Percentiles rank a stretch among this genome's conserved stretches.
These are phyloP conservation scores for Cafeteria roenbergensis DNA, from an alignment of 108 stramenopile species.

Conservation along the genomic window DNA sequence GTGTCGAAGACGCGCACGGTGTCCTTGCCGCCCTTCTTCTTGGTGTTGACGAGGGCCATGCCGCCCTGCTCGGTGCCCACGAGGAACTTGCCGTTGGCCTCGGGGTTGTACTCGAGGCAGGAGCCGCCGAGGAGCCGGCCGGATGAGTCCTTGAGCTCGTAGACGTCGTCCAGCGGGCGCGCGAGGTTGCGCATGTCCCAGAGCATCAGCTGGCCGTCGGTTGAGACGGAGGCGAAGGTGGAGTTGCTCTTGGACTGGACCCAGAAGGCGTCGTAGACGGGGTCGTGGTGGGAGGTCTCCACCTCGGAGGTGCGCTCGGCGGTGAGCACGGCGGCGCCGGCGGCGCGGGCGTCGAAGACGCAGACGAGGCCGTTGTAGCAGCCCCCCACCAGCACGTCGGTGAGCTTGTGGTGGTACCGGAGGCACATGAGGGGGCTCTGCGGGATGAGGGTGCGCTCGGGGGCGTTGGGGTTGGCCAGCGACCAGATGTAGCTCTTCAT, in stretches of 20 bases:
- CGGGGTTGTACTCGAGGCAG: slow-evolving; percentile 65
- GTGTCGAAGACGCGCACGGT: slow-evolving; percentile 61
- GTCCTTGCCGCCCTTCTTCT: slow-evolving; percentile 63
- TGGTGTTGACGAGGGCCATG: slow-evolving; percentile 56
- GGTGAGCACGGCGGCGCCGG: slow-evolving; percentile 21
- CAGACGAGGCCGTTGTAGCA: slow-evolving; percentile 69
- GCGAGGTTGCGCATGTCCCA: slow-evolving; percentile 69
- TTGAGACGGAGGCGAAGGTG: slow-evolving; percentile 61
- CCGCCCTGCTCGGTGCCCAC: slow-evolving; percentile 75
- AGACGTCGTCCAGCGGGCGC: slow-evolving; percentile 55
- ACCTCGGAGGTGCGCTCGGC: slow-evolving; percentile 41
- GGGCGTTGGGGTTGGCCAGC: slow-evolving; percentile 66
- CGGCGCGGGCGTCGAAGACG: slow-evolving; percentile 60
- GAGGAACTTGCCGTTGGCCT: slow-evolving; percentile 69
- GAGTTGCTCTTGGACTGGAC: slow-evolving; percentile 69
- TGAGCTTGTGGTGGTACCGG: slow-evolving; percentile 66
- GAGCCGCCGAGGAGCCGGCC: slow-evolving; percentile 59
- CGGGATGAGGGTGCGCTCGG: slow-evolving; percentile 58
- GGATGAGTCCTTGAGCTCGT: slow-evolving; percentile 44
- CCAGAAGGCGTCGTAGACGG: slow-evolving; percentile 73
- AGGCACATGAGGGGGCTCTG: slow-evolving; percentile 62
- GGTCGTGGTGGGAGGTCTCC: slow-evolving; percentile 73
- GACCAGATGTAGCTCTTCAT: slow-evolving; percentile 69
- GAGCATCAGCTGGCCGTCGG: slow-evolving; percentile 70
- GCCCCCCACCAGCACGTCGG: slow-evolving; percentile 60